Percentiles rank a stretch among this genome's conserved stretches.
Conservation (phyloP, 139 green algal species). For the Spirogloea muscicola region DNA sequence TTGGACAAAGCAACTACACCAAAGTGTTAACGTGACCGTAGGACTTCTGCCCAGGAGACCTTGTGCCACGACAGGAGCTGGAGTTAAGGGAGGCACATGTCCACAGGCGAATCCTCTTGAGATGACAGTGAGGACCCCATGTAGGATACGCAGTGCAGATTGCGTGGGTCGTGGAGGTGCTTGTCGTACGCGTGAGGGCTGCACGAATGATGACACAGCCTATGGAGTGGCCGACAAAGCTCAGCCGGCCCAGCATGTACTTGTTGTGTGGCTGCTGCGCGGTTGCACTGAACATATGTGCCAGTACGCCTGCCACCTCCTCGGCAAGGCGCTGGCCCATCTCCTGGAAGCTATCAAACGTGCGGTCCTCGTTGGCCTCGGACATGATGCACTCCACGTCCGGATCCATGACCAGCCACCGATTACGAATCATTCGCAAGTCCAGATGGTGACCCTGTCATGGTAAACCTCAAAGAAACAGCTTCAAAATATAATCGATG, state of each 20-base stretch:
- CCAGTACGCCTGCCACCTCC: slow-evolving; percentile 31
- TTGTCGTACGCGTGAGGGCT: slow-evolving; percentile 54
- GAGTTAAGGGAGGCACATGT: neutral
- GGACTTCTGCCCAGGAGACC: no score
- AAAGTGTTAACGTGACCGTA: no score
- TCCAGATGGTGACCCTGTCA: slow-evolving; percentile 49
- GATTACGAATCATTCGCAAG: slow-evolving; percentile 57
- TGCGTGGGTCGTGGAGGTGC: no score
- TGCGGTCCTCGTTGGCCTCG: slow-evolving; percentile 46
- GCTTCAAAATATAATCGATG: neutral
- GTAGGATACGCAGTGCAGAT: neutral
- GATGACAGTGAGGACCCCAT: neutral
- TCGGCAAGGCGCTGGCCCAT: slow-evolving; percentile 33
- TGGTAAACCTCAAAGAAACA: neutral
- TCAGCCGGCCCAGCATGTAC: slow-evolving; percentile 20
- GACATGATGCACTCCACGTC: slow-evolving; percentile 54
- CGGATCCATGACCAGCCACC: slow-evolving; percentile 55
- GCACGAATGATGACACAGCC: slow-evolving; percentile 66
- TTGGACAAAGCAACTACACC: no score
- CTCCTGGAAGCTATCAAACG: slow-evolving; percentile 48
- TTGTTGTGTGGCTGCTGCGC: slow-evolving; percentile 3
- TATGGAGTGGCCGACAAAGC: slow-evolving; percentile 67
- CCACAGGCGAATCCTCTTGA: neutral
- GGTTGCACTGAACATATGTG: slow-evolving; percentile 19
- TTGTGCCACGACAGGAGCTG: no score